Evolutionary conservation across 805 yeast genomes (phyloP).

Genomic region (Cyberlindnera japonica): DNA sequence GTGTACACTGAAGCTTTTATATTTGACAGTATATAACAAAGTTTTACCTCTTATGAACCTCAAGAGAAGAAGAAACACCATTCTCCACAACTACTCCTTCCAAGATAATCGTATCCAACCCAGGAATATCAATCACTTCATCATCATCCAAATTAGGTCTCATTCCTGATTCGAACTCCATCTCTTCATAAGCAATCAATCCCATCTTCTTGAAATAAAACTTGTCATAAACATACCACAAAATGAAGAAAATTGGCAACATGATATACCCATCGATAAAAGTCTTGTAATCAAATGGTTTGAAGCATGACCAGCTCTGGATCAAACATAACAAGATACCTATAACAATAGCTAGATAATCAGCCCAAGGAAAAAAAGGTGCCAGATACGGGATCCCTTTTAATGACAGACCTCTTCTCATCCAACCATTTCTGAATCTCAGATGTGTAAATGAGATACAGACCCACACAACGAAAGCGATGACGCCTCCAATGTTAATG

Average conservation of each 20-base stretch:
- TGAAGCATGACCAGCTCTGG: slow-evolving; percentile 48
- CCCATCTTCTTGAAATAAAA: slow-evolving; percentile 38
- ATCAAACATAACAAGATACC: slow-evolving; percentile 40
- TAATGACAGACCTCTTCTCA: slow-evolving; percentile 56
- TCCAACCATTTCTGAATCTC: slow-evolving; percentile 63
- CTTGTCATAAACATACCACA: slow-evolving; percentile 36
- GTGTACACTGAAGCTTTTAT: too few relatives aligned
- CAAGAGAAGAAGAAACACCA: too few relatives aligned
- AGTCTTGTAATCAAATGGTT: slow-evolving; percentile 44
- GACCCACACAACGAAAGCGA: slow-evolving; percentile 72
- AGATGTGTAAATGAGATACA: slow-evolving; percentile 58
- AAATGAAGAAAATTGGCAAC: slow-evolving; percentile 51
- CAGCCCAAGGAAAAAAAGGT: slow-evolving; percentile 41
- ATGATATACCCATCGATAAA: slow-evolving; percentile 62
- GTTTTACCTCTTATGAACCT: too few relatives aligned
- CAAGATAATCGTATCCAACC: too few relatives aligned
- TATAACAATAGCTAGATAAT: slow-evolving; percentile 36
- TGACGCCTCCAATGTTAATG: slow-evolving; percentile 66
- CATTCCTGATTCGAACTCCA: too few relatives aligned
- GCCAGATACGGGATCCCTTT: slow-evolving; percentile 70
- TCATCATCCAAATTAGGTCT: slow-evolving; percentile 35
- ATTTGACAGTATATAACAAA: too few relatives aligned
- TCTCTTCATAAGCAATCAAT: slow-evolving; percentile 47
- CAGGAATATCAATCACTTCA: too few relatives aligned
- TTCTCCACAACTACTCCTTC: too few relatives aligned